Conservation (phyloP, 352 stramenopile species). For the Phytophthora sp. region DNA sequence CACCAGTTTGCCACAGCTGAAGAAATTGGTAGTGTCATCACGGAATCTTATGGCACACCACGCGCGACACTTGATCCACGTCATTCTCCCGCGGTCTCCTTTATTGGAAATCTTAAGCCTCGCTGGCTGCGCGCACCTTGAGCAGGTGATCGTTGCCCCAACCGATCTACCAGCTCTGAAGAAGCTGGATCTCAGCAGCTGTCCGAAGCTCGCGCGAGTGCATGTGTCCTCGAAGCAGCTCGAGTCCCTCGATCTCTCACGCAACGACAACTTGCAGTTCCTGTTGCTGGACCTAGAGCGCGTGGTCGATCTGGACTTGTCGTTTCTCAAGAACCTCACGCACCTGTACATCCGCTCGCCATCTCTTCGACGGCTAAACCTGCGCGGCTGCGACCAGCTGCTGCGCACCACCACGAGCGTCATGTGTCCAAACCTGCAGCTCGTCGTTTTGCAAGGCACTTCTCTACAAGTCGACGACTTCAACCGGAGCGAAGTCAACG, state of each 20-base stretch:
- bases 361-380: slow-evolving; percentile 44
- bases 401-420: slow-evolving; percentile 37
- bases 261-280: slow-evolving; percentile 52
- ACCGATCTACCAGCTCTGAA: slow-evolving; percentile 54
- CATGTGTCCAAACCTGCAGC: slow-evolving; percentile 47
- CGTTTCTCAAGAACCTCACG: slow-evolving; percentile 65
- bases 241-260: slow-evolving; percentile 42
- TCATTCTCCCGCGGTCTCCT: slow-evolving; percentile 29
- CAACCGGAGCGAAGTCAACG: slow-evolving; percentile 16
- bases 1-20: slow-evolving; percentile 51
- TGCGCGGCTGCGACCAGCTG: slow-evolving; percentile 56
- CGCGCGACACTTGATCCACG: slow-evolving; percentile 50
- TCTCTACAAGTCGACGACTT: slow-evolving; percentile 48
- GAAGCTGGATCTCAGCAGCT: slow-evolving; percentile 48
- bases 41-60: slow-evolving; percentile 50
- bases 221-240: slow-evolving; percentile 62
- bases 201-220: slow-evolving; percentile 55
- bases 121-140: slow-evolving; percentile 53
- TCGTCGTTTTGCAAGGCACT: slow-evolving; percentile 51
- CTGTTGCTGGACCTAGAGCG: slow-evolving; percentile 51
- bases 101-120: slow-evolving; percentile 43
- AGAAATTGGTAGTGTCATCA: slow-evolving; percentile 55
- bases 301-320: slow-evolving; percentile 51
- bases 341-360: slow-evolving; percentile 58
- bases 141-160: slow-evolving; percentile 64